Evolutionary conservation across 257 asterid genomes (phyloP).

Genomic region (Primulina eburnea): DNA sequence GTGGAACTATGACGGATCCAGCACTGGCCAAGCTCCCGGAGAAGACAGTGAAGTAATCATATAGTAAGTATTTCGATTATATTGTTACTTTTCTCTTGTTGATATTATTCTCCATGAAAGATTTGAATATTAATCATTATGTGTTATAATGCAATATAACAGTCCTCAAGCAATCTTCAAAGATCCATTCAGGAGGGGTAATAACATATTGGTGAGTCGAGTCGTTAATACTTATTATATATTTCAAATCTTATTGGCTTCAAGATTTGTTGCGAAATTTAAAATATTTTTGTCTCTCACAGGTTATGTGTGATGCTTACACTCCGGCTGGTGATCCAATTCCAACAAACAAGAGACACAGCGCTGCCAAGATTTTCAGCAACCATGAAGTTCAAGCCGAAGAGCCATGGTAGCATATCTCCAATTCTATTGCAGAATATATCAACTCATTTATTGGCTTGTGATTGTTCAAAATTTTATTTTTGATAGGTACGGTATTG

Average conservation of each 20-base stretch:
- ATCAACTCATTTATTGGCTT: not conserved
- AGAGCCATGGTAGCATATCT: constrained; percentile 18
- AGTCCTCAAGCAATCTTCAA: constrained; percentile 94
- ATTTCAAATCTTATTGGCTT: not conserved
- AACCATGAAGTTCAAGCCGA: constrained; percentile 24
- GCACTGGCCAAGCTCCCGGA: constrained; percentile 96
- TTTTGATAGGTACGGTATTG: constrained; percentile 21
- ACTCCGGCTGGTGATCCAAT: constrained; percentile 32
- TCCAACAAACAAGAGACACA: constrained; percentile 27
- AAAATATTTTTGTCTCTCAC: not conserved
- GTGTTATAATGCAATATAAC: constrained; percentile 21
- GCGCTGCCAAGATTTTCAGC: constrained; percentile 24
- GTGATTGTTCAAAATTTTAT: not conserved
- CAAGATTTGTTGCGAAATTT: not conserved
- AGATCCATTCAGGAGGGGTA: constrained; percentile 89
- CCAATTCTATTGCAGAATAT: not conserved
- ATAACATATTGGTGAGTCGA: constrained; percentile 69
- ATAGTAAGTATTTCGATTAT: constrained; percentile 44
- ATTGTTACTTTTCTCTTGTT: not conserved
- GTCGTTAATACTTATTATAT: not conserved
- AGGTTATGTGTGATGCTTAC: constrained; percentile 21
- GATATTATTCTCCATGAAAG: not conserved
- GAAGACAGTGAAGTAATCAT: constrained; percentile 93
- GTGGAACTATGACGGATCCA: constrained; percentile 95
- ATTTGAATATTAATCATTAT: constrained; percentile 8